Evolutionary conservation across 2,329 filamentous ascomycete genomes (phyloP).

Genomic region (Aspergillus pseudoviridinutans): DNA sequence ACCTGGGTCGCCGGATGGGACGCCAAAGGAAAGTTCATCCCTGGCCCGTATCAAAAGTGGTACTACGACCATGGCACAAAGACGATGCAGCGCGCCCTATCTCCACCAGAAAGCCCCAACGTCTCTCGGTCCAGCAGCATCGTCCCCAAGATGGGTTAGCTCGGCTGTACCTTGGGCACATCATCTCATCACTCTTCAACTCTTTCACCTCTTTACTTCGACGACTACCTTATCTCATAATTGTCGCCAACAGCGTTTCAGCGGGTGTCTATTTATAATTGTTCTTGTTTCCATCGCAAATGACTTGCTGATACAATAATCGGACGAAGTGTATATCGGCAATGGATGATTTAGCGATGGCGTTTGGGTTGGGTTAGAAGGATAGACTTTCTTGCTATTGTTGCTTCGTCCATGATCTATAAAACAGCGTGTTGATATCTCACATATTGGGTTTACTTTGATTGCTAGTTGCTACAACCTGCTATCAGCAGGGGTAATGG

Average conservation of each 20-base stretch:
- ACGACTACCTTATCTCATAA: background rate
- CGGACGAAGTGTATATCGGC: slow-evolving; percentile 3
- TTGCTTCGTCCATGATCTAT: background rate
- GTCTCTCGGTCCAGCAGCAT: slow-evolving; percentile 36
- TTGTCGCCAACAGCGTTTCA: slow-evolving; percentile 1
- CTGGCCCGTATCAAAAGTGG: slow-evolving; percentile 50
- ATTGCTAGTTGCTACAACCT: background rate
- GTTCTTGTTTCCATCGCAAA: background rate
- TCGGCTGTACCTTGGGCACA: background rate
- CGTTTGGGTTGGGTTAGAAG: slow-evolving; percentile 6
- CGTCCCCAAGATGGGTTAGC: slow-evolving; percentile 25
- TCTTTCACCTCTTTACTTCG: background rate
- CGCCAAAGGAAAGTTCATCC: slow-evolving; percentile 46
- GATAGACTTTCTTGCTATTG: slow-evolving; percentile 1
- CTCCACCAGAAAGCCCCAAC: slow-evolving; percentile 31
- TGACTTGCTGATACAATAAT: background rate
- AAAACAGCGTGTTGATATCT: background rate
- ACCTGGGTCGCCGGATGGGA: slow-evolving; percentile 51
- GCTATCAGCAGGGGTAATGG: background rate
- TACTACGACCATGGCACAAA: slow-evolving; percentile 40
- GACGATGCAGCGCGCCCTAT: slow-evolving; percentile 31
- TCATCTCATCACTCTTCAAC: background rate
- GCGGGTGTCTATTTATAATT: slow-evolving; percentile 1
- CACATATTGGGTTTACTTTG: background rate
- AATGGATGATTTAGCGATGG: slow-evolving; percentile 1